Percentiles rank a stretch among this genome's conserved stretches.
These are phyloP conservation scores for Pseudoneurospora amorphoporcata DNA, from an alignment of 495 filamentous ascomycete genomes.

Conservation along the genomic window DNA sequence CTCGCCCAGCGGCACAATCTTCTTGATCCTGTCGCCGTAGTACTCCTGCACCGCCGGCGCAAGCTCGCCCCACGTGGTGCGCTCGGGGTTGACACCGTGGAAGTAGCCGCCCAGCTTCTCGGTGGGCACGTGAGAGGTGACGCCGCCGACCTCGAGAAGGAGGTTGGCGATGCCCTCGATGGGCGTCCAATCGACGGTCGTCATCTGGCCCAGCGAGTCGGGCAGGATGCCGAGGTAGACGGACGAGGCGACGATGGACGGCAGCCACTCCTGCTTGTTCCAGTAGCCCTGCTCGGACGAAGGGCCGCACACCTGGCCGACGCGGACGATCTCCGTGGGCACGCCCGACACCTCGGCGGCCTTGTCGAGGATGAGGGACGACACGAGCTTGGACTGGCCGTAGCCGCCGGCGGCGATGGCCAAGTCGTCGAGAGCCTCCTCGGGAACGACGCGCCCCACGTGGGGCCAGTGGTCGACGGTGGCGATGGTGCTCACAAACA, in stretches of 20 bases:
- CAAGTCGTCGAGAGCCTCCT: slow-evolving; percentile 33
- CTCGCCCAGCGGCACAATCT: slow-evolving; percentile 27
- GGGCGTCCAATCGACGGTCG: slow-evolving; percentile 46
- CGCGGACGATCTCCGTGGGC: slow-evolving; percentile 36
- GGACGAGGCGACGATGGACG: slow-evolving; percentile 35
- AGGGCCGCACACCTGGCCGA: slow-evolving; percentile 50
- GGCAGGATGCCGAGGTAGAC: slow-evolving; percentile 33
- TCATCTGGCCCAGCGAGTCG: slow-evolving; percentile 25
- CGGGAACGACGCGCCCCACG: slow-evolving; percentile 29
- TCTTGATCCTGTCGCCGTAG: slow-evolving; percentile 26
- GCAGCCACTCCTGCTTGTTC: slow-evolving; percentile 51
- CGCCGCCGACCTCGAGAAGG: slow-evolving; percentile 26
- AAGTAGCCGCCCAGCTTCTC: slow-evolving; percentile 31
- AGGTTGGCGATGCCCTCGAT: slow-evolving; percentile 34
- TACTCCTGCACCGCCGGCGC: slow-evolving; percentile 24
- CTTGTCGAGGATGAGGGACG: slow-evolving; percentile 39
- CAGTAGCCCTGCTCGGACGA: slow-evolving; percentile 33
- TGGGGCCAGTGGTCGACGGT: slow-evolving; percentile 28
- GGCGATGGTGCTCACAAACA: slow-evolving; percentile 46
- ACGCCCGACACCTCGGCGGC: slow-evolving; percentile 29
- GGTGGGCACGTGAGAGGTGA: slow-evolving; percentile 14
- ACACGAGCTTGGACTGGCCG: slow-evolving; percentile 44
- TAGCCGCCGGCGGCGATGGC: slow-evolving; percentile 38
- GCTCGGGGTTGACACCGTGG: slow-evolving; percentile 38
- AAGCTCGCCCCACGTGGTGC: slow-evolving; percentile 26